Base-by-base conservation (phyloP, 805 yeast genomes). In the Candida verbasci region DNA sequence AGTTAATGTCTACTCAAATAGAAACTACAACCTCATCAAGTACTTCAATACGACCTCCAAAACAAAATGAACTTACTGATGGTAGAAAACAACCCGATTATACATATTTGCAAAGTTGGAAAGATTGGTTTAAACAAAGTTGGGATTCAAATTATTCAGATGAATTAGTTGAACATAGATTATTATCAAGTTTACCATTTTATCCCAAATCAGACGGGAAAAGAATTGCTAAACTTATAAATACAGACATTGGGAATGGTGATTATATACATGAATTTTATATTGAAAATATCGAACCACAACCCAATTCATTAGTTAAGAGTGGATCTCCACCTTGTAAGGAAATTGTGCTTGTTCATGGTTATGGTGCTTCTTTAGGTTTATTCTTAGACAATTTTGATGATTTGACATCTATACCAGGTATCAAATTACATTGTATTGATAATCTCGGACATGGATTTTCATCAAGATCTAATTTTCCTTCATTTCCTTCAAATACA, bases 331-430 rank as follows among this genome's bases (percentile, higher is more conserved):
- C 29, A 9, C 17, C 24, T 26, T 30, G 17, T 18, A 28, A 37
- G 35, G 85, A 80, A 56, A 57, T 88, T 17, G 86, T 93, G 2
- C 58, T 91, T 43, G 61, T 93, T 4, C 98, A 91, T 58, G 98
- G 98, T 0, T 88, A 87, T 53, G 96, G 95, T 2, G 95, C 97
- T 0, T 86, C 95, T 1, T 73, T 88, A 10, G 91, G 94, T 17
- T 79, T 87, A 37, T 91, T 78, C 48, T 74, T 81, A 50, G 76
- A 82, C 43, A 91, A 86, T 52, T 76, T 86, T 45, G 74, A 72
- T 31, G 48, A 38, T 20, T 55, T 73, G 21, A 59, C 68, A 6
- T 48, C 62, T 4, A 60, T 81, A 8, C 76, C 77, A 1, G 80
- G 83, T 3, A 65, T 70, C 10, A 66, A 72, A 29, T 50, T 85